Conservation (phyloP, 2,329 filamentous ascomycete genomes). For the Aureobasidium sp. region DNA sequence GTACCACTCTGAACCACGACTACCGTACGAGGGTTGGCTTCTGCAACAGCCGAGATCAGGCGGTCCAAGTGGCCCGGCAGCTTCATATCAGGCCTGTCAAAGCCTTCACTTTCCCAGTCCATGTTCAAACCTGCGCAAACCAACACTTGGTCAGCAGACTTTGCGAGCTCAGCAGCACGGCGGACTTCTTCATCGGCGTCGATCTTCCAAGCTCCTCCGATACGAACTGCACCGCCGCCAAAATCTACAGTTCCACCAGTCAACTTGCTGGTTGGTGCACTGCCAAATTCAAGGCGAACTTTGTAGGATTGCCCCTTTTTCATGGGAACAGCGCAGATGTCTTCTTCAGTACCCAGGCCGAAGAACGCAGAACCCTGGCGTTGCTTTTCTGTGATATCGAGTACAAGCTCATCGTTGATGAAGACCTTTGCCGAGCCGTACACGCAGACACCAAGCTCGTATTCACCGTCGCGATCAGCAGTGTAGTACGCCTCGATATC, state of each 20-base stretch:
- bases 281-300: conserved; percentile 53
- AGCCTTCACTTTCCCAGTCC: conserved; percentile 69
- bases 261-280: conserved; percentile 61
- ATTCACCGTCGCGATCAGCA: conserved; percentile 53
- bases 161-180: conserved; percentile 60
- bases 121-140: conserved; percentile 70
- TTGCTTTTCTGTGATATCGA: conserved; percentile 57
- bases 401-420: conserved; percentile 51
- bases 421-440: conserved; percentile 59
- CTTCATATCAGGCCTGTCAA: conserved; percentile 55
- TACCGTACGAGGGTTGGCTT: conserved; percentile 60
- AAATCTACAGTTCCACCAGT: conserved; percentile 55
- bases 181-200: conserved; percentile 60
- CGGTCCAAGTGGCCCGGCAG: conserved; percentile 56
- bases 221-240: conserved; percentile 55
- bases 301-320: conserved; percentile 54
- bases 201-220: conserved; percentile 49
- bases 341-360: conserved; percentile 56
- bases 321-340: conserved; percentile 52
- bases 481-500: conserved; percentile 51
- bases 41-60: conserved; percentile 58
- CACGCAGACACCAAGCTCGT: conserved; percentile 60
- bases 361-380: conserved; percentile 58
- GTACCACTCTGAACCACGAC: conserved; percentile 74
- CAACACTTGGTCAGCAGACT: conserved; percentile 66